These are phyloP conservation scores for Ogataea angusta DNA, from an alignment of 805 yeast genomes.

Conservation along the genomic window DNA sequence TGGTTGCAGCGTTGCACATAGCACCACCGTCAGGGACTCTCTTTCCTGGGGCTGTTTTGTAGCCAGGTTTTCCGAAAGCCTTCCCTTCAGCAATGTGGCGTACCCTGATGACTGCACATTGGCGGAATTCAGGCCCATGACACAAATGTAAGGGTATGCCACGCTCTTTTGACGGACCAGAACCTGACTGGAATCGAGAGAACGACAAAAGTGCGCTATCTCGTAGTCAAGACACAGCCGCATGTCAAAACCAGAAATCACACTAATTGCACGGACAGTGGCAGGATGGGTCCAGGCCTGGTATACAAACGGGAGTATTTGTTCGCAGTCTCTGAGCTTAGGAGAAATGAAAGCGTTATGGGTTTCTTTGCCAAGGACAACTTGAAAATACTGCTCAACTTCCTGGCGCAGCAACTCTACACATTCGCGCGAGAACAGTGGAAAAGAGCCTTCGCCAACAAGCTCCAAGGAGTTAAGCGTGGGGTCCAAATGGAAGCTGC, in stretches of 20 bases:
- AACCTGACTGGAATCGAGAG: conserved; percentile 2
- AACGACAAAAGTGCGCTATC: conserved; percentile 40
- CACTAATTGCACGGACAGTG: conserved; percentile 44
- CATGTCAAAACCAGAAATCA: conserved; percentile 51
- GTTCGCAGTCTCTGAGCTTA: conserved; percentile 21
- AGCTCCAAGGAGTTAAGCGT: conserved; percentile 22
- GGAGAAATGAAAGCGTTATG: conserved; percentile 27
- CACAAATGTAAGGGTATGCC: conserved; percentile 30
- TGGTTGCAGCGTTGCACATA: conserved; percentile 29
- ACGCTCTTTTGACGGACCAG: conserved; percentile 21
- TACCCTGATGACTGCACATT: conserved; percentile 33
- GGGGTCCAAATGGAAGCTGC: conserved; percentile 13
- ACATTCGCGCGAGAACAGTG: conserved; percentile 44
- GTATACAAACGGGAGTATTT: conserved; percentile 45
- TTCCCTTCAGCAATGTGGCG: conserved; percentile 39
- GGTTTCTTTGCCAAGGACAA: background rate
- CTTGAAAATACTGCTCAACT: conserved; percentile 19
- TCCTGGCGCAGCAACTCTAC: conserved; percentile 41
- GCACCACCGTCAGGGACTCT: conserved; percentile 14
- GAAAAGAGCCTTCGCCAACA: conserved; percentile 34
- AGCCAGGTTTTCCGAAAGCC: conserved; percentile 41
- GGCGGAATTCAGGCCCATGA: conserved; percentile 12
- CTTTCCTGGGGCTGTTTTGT: conserved; percentile 18
- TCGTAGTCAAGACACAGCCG: conserved; percentile 49
- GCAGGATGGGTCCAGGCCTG: conserved; percentile 53